phyloP scores from a whole-genome alignment of 331 rosid species.

The Malus hybrid region DNA sequence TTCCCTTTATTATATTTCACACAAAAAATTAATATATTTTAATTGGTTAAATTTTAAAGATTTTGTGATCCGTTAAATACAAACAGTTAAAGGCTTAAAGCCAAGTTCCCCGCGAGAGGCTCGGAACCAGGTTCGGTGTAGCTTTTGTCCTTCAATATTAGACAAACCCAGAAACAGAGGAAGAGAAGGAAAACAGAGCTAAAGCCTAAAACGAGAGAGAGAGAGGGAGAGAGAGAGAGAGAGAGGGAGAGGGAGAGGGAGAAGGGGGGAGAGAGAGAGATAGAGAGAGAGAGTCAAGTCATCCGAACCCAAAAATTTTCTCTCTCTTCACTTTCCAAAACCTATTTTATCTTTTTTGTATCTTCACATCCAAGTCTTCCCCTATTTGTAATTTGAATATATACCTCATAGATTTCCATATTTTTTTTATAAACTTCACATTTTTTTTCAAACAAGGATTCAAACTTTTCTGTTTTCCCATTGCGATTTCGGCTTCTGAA shows the following conservation, averaged over 20 bases:
- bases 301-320: background rate
- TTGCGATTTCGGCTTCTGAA: background rate
- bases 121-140: slow-evolving; percentile 75
- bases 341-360: background rate
- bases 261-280: no score
- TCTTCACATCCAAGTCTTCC: slow-evolving; percentile 11
- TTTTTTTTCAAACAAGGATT: background rate
- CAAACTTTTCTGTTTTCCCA: background rate
- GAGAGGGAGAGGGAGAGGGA: slow-evolving; percentile 27
- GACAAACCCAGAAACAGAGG: slow-evolving; percentile 23
- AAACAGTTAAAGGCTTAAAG: slow-evolving; percentile 32
- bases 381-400: slow-evolving; percentile 18
- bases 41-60: background rate
- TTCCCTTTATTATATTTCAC: no score
- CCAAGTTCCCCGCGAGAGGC: slow-evolving; percentile 51
- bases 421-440: background rate
- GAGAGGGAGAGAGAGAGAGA: slow-evolving; percentile 1
- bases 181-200: background rate
- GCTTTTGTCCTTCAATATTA: slow-evolving; percentile 39
- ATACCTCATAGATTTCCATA: background rate
- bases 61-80: slow-evolving; percentile 26
- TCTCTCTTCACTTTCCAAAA: slow-evolving; percentile 14
- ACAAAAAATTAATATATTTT: background rate
- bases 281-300: slow-evolving; percentile 1
- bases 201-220: slow-evolving; percentile 11